Conservation (phyloP, 1,284 basidiomycete species). For the Cryptococcus wingfieldii region DNA sequence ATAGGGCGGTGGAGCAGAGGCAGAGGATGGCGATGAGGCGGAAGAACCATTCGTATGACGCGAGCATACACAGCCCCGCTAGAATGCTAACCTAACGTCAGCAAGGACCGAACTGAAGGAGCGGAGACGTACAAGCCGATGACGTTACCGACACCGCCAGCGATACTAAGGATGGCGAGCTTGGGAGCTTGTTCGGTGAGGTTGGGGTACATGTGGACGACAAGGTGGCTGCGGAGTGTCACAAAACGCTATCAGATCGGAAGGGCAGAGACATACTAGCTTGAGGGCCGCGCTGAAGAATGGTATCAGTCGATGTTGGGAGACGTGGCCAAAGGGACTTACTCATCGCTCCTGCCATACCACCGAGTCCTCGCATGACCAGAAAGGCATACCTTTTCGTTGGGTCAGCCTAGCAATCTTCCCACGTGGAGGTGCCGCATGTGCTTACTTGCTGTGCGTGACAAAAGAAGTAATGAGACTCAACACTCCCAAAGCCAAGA, state of each 20-base stretch:
- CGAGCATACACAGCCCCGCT: conserved; percentile 26
- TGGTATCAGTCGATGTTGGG: background rate
- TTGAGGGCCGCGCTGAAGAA: conserved; percentile 25
- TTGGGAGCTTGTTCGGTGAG: conserved; percentile 27
- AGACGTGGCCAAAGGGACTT: background rate
- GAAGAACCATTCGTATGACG: conserved; percentile 36
- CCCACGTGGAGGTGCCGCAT: background rate
- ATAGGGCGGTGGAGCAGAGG: background rate
- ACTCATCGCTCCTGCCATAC: conserved; percentile 37
- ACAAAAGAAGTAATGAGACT: conserved; percentile 36
- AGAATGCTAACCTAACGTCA: conserved; percentile 12
- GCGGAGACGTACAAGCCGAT: conserved; percentile 22
- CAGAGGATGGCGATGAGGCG: conserved; percentile 28
- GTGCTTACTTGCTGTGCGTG: conserved; percentile 29
- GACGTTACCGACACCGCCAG: conserved; percentile 30
- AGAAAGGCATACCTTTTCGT: conserved; percentile 34
- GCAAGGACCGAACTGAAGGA: background rate
- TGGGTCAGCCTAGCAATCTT: background rate
- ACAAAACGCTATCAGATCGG: background rate
- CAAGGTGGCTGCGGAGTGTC: conserved; percentile 14
- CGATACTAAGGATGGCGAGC: conserved; percentile 25
- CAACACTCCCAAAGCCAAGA: conserved; percentile 28
- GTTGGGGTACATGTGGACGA: conserved; percentile 41
- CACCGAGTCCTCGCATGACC: conserved; percentile 41
- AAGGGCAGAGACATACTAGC: conserved; percentile 16